Evolutionary conservation across 345 rosid species (phyloP), one percentile per base, ranked within the genome.

Genomic region (Sisymbrium irio): DNA sequence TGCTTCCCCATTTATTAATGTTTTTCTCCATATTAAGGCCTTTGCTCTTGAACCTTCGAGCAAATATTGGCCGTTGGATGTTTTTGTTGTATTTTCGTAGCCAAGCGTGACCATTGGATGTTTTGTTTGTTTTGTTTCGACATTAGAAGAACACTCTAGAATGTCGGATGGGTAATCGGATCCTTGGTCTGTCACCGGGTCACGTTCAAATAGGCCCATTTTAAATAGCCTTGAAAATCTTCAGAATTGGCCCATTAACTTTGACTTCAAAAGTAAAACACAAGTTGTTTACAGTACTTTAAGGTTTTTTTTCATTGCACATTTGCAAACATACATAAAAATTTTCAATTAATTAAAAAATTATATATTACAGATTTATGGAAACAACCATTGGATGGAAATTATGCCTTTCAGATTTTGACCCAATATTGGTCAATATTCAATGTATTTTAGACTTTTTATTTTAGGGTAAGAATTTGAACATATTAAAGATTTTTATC

Each of bases 21-120:
- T 69, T 36, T 7, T 3, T 35, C 14, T 32, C 42, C 7, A 49
- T 71, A 60, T 61, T 49, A 61, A 72, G 62, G 22, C 42, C 5
- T 51, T 49, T 10, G 28, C 77, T 74, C 78, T 59, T 74, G 53
- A 51, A 58, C 50, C 67, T 74, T 59, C 50, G 14, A 66, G 15
- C 20, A 32, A 15, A 67, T 75, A 62, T 9, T 61, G 12, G 32
- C 74, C 68, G 73, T 75, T 32, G 69, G 73, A 50, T 74, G 33
- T 37, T 10, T 10, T 22, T 46, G 45, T 20, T 39, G 56, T 60
- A 36, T 41, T 60, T 47, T 41, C 14, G 35, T 37, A 7, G 40
- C 40, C 2, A 17, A 73, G 56, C 58, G 4, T 56, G 13, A 36
- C 77, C 71, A 65, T 73, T 35, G 65, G 71, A 65, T 72, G 22